phyloP scores from a whole-genome alignment of 371 early-diverging fungal species.

The Lichtheimia ramosa region DNA sequence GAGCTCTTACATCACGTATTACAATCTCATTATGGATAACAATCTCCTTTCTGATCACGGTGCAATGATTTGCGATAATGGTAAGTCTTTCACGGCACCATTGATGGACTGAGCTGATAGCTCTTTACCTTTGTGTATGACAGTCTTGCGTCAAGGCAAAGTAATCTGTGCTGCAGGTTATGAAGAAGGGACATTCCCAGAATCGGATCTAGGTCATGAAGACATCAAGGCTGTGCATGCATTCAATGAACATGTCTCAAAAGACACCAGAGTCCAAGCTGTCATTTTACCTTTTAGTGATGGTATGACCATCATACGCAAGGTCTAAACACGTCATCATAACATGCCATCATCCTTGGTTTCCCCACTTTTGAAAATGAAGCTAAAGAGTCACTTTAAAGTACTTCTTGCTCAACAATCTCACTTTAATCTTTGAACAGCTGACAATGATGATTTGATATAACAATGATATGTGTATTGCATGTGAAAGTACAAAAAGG shows the following conservation, averaged over 20 bases:
- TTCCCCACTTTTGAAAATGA: too few relatives aligned
- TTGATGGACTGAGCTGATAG: too few relatives aligned
- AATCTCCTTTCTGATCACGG: slow-evolving; percentile 49
- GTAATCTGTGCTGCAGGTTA: slow-evolving; percentile 29
- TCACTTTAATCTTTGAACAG: too few relatives aligned
- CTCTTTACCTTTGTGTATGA: too few relatives aligned
- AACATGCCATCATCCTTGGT: too few relatives aligned
- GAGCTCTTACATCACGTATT: slow-evolving; percentile 50
- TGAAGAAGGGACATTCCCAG: background rate
- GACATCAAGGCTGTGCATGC: slow-evolving; percentile 44
- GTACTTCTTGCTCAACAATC: too few relatives aligned
- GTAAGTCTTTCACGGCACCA: slow-evolving; percentile 25
- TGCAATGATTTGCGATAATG: slow-evolving; percentile 57
- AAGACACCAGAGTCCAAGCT: slow-evolving; percentile 60
- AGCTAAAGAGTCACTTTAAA: too few relatives aligned
- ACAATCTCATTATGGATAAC: slow-evolving; percentile 44
- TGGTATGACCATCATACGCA: slow-evolving; percentile 63
- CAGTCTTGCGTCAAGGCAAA: slow-evolving; percentile 35
- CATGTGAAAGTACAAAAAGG: too few relatives aligned
- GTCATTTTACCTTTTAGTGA: slow-evolving; percentile 66
- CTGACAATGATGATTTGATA: too few relatives aligned
- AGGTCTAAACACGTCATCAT: background rate
- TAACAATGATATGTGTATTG: too few relatives aligned
- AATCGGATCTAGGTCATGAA: slow-evolving; percentile 2
- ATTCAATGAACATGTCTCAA: slow-evolving; percentile 63